Evolutionary conservation across 208 protist species (phyloP), one percentile per base, ranked within the genome.

Genomic region (Zelonia costaricensis): DNA sequence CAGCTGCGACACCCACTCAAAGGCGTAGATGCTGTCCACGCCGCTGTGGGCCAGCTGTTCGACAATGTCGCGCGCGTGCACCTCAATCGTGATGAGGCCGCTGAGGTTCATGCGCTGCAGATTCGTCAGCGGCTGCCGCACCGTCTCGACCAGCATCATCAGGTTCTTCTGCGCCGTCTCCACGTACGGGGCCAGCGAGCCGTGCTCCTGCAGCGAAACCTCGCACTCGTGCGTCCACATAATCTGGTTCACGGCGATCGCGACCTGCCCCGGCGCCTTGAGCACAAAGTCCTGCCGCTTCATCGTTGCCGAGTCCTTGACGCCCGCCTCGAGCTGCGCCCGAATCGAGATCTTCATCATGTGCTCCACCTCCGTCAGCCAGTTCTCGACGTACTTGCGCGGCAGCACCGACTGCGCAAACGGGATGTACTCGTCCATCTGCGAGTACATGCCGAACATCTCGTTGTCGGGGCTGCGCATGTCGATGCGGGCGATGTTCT

Each of bases 1-100:
- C 57, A 99, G 81, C 63, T 99, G 97, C 39, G 84, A 96, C 46
- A 98, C 72, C 97, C 98, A 99, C 68, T 98, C 96, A 72, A 99
- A 99, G 47, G 96, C 86, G 52, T 83, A 91, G 28, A 93, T 62
- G 69, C 58, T 89, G 60, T 82, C 76, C 35, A 98, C 79, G 23
- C 88, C 83, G 25, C 83, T 84, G 27, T 88, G 80, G 13, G 90
- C 76, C n/a, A 99, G 75, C 53, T 91, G 62, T 46, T 92, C 88
- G 0, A 97, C 91, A 64, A 98, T 97, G 80, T 99, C 97, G 20
- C 94, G 74, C 0, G 95, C 91, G 76, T 98, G 97, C 30, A 99
- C 97, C 68, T 99, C 97, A 40, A 98, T 93, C 38, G 96, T 98
- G 56, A 99, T 98, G 33, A 99, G 79, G 28, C 96, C 92, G 55